phyloP scores from a whole-genome alignment of 2,329 filamentous ascomycete species.

The Cryphonectria parasitica region DNA sequence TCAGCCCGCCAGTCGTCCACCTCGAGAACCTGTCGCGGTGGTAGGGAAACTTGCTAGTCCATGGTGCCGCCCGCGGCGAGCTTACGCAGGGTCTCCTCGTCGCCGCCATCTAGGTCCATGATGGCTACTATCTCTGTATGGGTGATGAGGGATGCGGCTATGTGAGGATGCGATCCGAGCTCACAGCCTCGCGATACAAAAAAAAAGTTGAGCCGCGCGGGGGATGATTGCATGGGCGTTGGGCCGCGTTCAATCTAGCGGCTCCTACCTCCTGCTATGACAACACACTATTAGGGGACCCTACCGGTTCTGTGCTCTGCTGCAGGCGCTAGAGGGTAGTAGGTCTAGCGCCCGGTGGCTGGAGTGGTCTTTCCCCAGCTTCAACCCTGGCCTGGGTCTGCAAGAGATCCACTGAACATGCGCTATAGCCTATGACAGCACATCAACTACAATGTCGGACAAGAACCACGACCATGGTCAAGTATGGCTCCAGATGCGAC shows the following conservation, averaged over 20 bases:
- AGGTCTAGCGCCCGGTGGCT: not conserved
- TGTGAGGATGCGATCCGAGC: not conserved
- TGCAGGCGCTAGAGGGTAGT: not conserved
- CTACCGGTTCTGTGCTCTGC: not conserved
- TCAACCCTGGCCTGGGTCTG: not conserved
- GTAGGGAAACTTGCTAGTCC: slow-evolving; percentile 54
- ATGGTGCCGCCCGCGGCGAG: slow-evolving; percentile 57
- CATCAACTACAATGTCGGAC: not conserved
- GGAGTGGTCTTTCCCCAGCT: not conserved
- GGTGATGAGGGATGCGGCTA: not conserved
- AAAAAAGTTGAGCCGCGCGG: slow-evolving; percentile 9
- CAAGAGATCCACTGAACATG: not conserved
- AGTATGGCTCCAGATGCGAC: not conserved
- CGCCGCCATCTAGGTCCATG: slow-evolving; percentile 62
- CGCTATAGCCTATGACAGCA: not conserved
- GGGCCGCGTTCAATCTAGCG: not conserved
- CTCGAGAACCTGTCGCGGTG: not conserved
- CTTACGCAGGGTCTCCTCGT: slow-evolving; percentile 52
- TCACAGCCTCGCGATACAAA: not conserved
- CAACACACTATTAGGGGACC: not conserved
- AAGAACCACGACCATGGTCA: not conserved
- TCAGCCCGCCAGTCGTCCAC: slow-evolving; percentile 28
- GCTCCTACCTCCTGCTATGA: not conserved
- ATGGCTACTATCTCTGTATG: slow-evolving; percentile 34
- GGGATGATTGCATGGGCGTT: not conserved